Evolutionary conservation across 1,139 yeast genomes (phyloP).

Genomic region (Candida glucosophila): DNA sequence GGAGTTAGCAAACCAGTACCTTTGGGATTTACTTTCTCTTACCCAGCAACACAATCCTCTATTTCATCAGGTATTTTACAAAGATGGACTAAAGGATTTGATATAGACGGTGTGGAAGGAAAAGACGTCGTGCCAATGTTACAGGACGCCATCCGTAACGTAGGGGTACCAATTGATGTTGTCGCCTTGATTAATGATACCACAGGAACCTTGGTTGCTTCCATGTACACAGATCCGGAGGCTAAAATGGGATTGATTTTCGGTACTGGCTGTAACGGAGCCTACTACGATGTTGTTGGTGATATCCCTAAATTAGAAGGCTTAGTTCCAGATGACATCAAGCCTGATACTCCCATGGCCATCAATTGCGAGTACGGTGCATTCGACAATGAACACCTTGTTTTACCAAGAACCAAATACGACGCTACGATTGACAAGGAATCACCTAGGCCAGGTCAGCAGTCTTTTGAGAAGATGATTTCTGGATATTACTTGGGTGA

Average conservation of each 20-base stretch:
- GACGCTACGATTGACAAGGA: constrained; percentile 73
- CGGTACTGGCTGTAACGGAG: constrained; percentile 98
- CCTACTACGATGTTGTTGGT: constrained; percentile 74
- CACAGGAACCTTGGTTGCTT: constrained; percentile 94
- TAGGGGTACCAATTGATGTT: constrained; percentile 69
- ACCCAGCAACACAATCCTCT: constrained; percentile 79
- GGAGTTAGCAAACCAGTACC: constrained; percentile 52
- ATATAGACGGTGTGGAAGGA: constrained; percentile 90
- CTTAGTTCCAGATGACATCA: constrained; percentile 52
- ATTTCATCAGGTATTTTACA: constrained; percentile 83
- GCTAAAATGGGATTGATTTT: constrained; percentile 93
- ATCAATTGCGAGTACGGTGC: constrained; percentile 99
- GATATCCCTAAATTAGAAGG: constrained; percentile 83
- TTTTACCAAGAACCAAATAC: constrained; percentile 84
- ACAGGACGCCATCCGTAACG: constrained; percentile 59
- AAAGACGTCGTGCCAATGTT: constrained; percentile 89
- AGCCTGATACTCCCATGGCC: constrained; percentile 70
- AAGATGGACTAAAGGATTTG: constrained; percentile 98
- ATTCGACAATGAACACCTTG: constrained; percentile 80
- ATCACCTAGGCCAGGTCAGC: constrained; percentile 96
- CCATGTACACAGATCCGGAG: constrained; percentile 81
- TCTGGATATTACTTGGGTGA: constrained; percentile 96
- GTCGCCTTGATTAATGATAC: constrained; percentile 95
- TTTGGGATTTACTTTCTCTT: constrained; percentile 91
- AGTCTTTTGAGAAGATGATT: constrained; percentile 93